These are phyloP conservation scores for Neofusicoccum sp. DNA, from an alignment of 2,329 filamentous ascomycete species.

Conservation along the genomic window DNA sequence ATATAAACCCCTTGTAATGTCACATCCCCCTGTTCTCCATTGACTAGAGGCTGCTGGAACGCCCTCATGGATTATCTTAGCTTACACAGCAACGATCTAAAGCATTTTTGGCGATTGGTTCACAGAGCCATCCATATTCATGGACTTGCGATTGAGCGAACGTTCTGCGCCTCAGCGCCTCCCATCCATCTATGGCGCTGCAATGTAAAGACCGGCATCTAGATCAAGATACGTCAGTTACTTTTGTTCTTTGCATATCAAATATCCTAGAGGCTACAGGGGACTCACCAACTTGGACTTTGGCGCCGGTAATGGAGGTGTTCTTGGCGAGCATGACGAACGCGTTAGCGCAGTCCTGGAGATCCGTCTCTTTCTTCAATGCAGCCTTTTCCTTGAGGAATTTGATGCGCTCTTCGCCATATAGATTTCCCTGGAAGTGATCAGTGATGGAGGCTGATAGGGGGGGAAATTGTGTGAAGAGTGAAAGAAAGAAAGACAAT, in stretches of 20 bases:
- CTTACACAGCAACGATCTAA: no score
- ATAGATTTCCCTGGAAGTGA: slow-evolving; percentile 35
- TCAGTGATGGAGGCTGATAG: no score
- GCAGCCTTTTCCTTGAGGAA: slow-evolving; percentile 54
- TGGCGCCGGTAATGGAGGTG: slow-evolving; percentile 49
- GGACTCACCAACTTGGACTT: slow-evolving; percentile 42
- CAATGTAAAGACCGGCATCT: slow-evolving; percentile 18
- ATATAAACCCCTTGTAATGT: no score
- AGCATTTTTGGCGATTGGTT: background rate
- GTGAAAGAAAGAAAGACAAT: background rate
- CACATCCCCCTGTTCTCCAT: no score
- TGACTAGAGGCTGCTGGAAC: no score
- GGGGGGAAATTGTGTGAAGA: background rate
- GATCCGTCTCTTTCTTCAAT: slow-evolving; percentile 57
- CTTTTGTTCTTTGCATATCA: background rate
- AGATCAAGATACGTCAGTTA: background rate
- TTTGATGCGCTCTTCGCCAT: slow-evolving; percentile 57
- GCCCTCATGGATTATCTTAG: no score
- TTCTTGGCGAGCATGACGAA: slow-evolving; percentile 57
- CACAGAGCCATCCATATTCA: background rate
- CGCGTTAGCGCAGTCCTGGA: slow-evolving; percentile 56
- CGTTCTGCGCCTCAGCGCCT: no score
- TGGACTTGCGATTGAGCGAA: no score
- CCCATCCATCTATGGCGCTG: background rate
- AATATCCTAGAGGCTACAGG: background rate